These are phyloP conservation scores for Sherardia arvensis DNA, from an alignment of 257 asterid species.

Conservation along the genomic window DNA sequence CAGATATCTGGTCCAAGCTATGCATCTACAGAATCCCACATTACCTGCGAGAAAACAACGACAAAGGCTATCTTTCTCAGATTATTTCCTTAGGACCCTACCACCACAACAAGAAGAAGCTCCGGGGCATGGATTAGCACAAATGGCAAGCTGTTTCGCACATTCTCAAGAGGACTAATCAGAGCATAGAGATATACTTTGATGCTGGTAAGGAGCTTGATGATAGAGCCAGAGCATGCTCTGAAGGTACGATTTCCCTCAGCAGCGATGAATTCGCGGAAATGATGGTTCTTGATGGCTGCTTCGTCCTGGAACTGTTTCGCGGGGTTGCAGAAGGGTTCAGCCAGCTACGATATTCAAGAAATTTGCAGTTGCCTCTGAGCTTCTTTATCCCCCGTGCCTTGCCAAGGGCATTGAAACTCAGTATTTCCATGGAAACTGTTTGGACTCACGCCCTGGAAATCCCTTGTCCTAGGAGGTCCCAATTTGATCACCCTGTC, in stretches of 20 bases:
- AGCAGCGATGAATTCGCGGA: conserved; percentile 65
- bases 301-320: conserved; percentile 69
- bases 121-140: conserved; percentile 66
- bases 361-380: too few relatives aligned
- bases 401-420: too few relatives aligned
- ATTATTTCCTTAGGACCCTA: conserved; percentile 69
- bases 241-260: conserved; percentile 48
- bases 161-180: conserved; percentile 45
- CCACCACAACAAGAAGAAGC: conserved; percentile 53
- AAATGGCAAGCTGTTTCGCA: conserved; percentile 68
- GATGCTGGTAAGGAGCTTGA: conserved; percentile 49
- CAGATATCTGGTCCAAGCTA: conserved; percentile 53
- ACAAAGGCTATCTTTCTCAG: conserved; percentile 71
- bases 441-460: conserved; percentile 80
- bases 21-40: conserved; percentile 63
- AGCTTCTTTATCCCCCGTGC: too few relatives aligned
- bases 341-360: conserved; percentile 49
- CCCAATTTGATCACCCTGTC: conserved; percentile 90
- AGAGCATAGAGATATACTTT: conserved; percentile 37
- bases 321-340: conserved; percentile 65
- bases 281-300: conserved; percentile 72
- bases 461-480: conserved; percentile 87
- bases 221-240: conserved; percentile 52
- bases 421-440: conserved; percentile 92
- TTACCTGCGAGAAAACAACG: conserved; percentile 51